Evolutionary conservation across 768 basidiomycete species (phyloP).

Genomic region (Lentinula edodes): DNA sequence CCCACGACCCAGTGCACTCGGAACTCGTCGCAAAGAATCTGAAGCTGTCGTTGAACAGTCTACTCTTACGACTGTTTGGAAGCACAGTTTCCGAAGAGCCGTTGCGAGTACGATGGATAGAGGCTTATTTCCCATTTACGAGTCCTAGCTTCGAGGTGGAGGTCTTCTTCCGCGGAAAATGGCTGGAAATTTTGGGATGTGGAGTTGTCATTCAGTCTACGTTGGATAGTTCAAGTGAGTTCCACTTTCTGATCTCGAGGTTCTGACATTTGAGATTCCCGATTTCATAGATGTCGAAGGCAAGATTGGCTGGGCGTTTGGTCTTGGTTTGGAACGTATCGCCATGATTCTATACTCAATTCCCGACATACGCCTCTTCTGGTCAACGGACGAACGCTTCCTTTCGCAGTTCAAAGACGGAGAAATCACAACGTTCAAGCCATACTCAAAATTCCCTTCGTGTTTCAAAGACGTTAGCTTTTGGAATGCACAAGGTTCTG

Average conservation of each 20-base stretch:
- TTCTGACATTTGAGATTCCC: constrained; percentile 8
- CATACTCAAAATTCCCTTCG: constrained; percentile 90
- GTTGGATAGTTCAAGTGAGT: constrained; percentile 77
- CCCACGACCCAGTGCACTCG: constrained; percentile 70
- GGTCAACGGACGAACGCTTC: constrained; percentile 89
- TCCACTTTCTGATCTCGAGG: constrained; percentile 14
- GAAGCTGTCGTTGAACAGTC: constrained; percentile 83
- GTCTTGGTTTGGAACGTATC: constrained; percentile 93
- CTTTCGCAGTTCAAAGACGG: constrained; percentile 77
- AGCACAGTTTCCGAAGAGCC: constrained; percentile 55
- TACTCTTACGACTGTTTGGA: constrained; percentile 77
- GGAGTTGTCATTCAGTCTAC: constrained; percentile 91
- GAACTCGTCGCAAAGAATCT: constrained; percentile 77
- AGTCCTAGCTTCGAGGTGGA: constrained; percentile 98
- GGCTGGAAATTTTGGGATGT: constrained; percentile 94
- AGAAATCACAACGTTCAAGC: constrained; percentile 75
- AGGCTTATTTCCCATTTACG: constrained; percentile 97
- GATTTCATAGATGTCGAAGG: constrained; percentile 54
- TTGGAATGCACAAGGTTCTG: constrained; percentile 62
- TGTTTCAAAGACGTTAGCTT: constrained; percentile 95
- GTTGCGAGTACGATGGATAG: constrained; percentile 91
- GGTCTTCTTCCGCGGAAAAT: constrained; percentile 92
- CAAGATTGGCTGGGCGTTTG: constrained; percentile 97
- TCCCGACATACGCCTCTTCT: constrained; percentile 97
- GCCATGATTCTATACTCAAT: constrained; percentile 97